These are phyloP conservation scores for Solanum hybrid DNA, from an alignment of 305 asterid species.

Conservation along the genomic window DNA sequence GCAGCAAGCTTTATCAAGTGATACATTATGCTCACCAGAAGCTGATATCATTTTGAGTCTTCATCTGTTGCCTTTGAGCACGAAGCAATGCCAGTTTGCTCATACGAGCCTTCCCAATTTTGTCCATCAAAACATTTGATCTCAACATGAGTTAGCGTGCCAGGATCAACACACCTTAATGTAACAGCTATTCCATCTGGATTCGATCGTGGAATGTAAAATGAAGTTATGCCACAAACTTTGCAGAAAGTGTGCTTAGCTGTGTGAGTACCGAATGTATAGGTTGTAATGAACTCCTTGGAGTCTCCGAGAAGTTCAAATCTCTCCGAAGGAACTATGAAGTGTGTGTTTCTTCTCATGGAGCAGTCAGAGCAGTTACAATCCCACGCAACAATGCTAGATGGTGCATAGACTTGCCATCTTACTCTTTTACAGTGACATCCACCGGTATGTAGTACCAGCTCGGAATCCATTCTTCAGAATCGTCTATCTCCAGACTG, in stretches of 20 bases:
- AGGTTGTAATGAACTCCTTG: constrained; percentile 51
- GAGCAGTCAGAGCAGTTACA: constrained; percentile 79
- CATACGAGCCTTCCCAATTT: constrained; percentile 63
- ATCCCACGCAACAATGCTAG: constrained; percentile 54
- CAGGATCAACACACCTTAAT: constrained; percentile 50
- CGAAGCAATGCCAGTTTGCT: constrained; percentile 34
- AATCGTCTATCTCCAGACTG: not conserved
- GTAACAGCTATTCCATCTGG: constrained; percentile 68
- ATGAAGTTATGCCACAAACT: constrained; percentile 80
- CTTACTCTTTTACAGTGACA: constrained; percentile 73
- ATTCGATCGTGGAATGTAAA: constrained; percentile 69
- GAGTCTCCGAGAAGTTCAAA: constrained; percentile 66
- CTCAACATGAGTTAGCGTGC: constrained; percentile 67
- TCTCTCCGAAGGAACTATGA: constrained; percentile 55
- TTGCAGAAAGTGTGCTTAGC: constrained; percentile 83
- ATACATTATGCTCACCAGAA: not conserved
- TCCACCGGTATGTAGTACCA: constrained; percentile 59
- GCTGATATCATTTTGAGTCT: constrained; percentile 11
- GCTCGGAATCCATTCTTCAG: constrained; percentile 32
- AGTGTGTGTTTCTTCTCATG: constrained; percentile 72
- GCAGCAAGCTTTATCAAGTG: not conserved
- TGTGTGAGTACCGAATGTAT: constrained; percentile 71
- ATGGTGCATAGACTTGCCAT: constrained; percentile 60
- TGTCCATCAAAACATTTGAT: constrained; percentile 51
- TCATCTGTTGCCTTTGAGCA: constrained; percentile 27